Base-by-base conservation (phyloP, 345 rosid species). In the Mercurialis annua region DNA sequence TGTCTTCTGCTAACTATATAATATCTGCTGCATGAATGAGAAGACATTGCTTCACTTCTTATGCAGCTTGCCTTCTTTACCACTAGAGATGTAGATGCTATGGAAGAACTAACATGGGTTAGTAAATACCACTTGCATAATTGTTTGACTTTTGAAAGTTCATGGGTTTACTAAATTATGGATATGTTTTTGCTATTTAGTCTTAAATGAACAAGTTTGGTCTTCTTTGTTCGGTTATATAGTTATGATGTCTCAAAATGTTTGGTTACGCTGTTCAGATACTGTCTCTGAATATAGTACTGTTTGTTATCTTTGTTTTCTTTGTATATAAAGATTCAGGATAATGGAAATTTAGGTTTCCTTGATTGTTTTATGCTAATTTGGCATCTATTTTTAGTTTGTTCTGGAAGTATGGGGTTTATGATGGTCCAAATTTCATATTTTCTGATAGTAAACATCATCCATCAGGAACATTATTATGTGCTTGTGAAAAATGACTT, bases 11-110 rank as follows among this genome's bases (percentile, higher is more conserved):
- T 42, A 26, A 29, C 33, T 23, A 16, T 11, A 27, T 16, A 40
- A 56, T 2, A 43, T 48, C 16, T n/a, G 15, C 31, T 33, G 26
- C n/a, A n/a, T 62, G 26, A 67, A 43, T 8, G 42, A 18, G 26
- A 43, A 24, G 12, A 52, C 4, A 33, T 53, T 8, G 58, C 42
- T 46, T 48, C 10, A 63, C 47, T 42, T 49, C 18, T 30, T 46
- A 24, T 81, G 80, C 86, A 90, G 98, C 83, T 93, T 71, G 98
- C 98, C 29, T 84, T 93, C 64, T 93, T 93, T 55, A 89, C 98
- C 20, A 40, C 82, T n/a, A 81, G 89, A 79, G 81, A 85, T 21
- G 90, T 91, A 31, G 73, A 72, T 72, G 95, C 96, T 48, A 62
- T 69, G 62, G 96, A 93, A 74, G 98, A 93, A 76, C 80, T 89